A percentile compares a stretch with the other conserved stretches of the same genome.
Conservation (phyloP, 2,329 filamentous ascomycete genomes). For the Claviceps pusilla region DNA sequence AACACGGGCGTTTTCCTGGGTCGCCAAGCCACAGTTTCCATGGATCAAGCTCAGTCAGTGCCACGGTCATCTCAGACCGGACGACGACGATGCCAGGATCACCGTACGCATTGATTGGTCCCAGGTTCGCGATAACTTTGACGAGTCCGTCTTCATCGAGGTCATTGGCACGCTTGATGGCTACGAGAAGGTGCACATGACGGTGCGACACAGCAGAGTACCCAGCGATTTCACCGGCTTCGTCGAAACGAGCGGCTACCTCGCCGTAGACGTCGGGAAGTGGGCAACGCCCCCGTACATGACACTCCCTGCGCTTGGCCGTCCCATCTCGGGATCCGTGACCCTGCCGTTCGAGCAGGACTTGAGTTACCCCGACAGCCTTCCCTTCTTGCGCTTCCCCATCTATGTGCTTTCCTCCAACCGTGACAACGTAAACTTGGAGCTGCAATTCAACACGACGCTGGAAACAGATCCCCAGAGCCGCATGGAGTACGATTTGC, state of each 20-base stretch:
- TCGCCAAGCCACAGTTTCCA: slow-evolving; percentile 16
- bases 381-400: slow-evolving; percentile 15
- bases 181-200: slow-evolving; percentile 21
- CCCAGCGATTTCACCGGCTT: slow-evolving; percentile 22
- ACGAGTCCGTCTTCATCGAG: slow-evolving; percentile 26
- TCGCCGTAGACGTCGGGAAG: slow-evolving; percentile 20
- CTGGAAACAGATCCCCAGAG: slow-evolving; percentile 35
- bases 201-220: slow-evolving; percentile 9
- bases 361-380: slow-evolving; percentile 7
- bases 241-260: slow-evolving; percentile 18
- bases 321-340: slow-evolving; percentile 11
- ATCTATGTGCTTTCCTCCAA: slow-evolving; percentile 16
- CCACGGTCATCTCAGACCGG: slow-evolving; percentile 16
- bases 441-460: slow-evolving; percentile 23
- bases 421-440: slow-evolving; percentile 11
- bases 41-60: slow-evolving; percentile 18
- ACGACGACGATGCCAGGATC: slow-evolving; percentile 17
- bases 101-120: slow-evolving; percentile 19
- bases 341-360: slow-evolving; percentile 8
- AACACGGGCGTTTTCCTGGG: slow-evolving; percentile 16
- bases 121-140: slow-evolving; percentile 22
- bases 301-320: slow-evolving; percentile 18
- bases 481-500: slow-evolving; percentile 34
- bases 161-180: slow-evolving; percentile 22
- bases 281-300: slow-evolving; percentile 13